Evolutionary conservation across 306 rosid species (phyloP).

Genomic region (Prunus davidiana): DNA sequence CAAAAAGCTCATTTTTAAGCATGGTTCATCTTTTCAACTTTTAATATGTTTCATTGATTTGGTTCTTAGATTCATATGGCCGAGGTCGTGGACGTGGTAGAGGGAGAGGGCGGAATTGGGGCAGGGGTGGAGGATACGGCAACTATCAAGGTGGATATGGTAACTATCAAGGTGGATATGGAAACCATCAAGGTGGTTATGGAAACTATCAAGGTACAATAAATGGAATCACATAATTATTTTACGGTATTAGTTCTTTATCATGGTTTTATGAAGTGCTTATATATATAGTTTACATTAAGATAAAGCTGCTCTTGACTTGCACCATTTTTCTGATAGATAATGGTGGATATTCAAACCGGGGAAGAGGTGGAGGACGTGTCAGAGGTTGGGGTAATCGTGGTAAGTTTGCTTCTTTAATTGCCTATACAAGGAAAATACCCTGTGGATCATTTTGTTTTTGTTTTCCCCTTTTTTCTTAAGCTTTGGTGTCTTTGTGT

Average conservation of each 20-base stretch:
- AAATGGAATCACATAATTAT: background rate
- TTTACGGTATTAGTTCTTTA: background rate
- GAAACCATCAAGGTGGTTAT: constrained; percentile 21
- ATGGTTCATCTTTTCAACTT: background rate
- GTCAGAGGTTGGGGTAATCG: constrained; percentile 85
- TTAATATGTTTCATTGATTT: constrained; percentile 16
- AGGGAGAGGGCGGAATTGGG: constrained; percentile 85
- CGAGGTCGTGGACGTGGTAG: constrained; percentile 87
- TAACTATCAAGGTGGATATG: constrained; percentile 30
- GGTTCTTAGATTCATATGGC: constrained; percentile 64
- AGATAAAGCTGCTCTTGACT: background rate
- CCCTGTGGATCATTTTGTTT: background rate
- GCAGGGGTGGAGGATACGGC: constrained; percentile 77
- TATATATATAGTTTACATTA: background rate
- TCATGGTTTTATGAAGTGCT: background rate
- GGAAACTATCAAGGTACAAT: constrained; percentile 16
- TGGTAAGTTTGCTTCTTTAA: constrained; percentile 44
- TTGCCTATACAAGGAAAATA: background rate
- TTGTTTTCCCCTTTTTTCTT: background rate
- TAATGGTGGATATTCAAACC: constrained; percentile 73
- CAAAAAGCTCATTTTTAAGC: background rate
- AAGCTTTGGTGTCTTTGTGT: background rate
- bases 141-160: constrained; percentile 45
- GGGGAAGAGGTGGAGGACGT: constrained; percentile 82
- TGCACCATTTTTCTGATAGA: constrained; percentile 34